phyloP scores from a whole-genome alignment of 1,284 basidiomycete species.

The Sutorius eximius region DNA sequence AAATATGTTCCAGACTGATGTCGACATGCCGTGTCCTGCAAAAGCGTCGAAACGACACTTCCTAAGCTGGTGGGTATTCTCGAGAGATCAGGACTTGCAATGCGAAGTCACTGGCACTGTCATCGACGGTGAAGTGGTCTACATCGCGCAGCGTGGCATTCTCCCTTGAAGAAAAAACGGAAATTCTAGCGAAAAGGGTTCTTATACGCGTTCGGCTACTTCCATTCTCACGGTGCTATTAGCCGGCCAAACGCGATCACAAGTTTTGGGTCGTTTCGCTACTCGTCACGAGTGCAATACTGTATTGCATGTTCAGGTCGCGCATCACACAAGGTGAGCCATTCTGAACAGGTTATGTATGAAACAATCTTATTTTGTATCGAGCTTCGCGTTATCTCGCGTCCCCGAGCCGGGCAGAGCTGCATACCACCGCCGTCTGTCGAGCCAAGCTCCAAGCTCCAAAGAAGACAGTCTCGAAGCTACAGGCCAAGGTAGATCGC shows the following conservation, averaged over 20 bases:
- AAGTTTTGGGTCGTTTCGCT: neutral
- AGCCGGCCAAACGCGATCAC: neutral
- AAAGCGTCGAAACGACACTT: constrained; percentile 50
- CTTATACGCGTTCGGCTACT: constrained; percentile 28
- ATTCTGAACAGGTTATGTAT: neutral
- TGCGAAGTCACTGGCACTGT: constrained; percentile 49
- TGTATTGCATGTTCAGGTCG: constrained; percentile 37
- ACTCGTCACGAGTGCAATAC: neutral
- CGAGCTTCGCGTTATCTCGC: constrained; percentile 46
- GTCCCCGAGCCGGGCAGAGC: constrained; percentile 43
- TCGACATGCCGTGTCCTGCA: constrained; percentile 51
- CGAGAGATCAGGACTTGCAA: constrained; percentile 44
- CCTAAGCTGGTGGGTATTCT: constrained; percentile 47
- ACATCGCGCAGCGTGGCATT: constrained; percentile 52
- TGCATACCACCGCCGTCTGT: constrained; percentile 57
- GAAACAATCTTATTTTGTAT: neutral
- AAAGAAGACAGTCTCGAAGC: constrained; percentile 51
- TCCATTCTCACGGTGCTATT: constrained; percentile 25
- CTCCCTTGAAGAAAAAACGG: constrained; percentile 32
- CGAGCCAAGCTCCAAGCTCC: constrained; percentile 40
- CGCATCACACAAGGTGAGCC: constrained; percentile 35
- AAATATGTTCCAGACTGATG: constrained; percentile 44
- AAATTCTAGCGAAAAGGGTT: neutral
- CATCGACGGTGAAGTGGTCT: constrained; percentile 41
- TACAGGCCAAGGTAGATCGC: constrained; percentile 48